Evolutionary conservation across 2,329 filamentous ascomycete species (phyloP), one percentile per base, ranked within the genome.

Genomic region (Colletotrichum sp.): DNA sequence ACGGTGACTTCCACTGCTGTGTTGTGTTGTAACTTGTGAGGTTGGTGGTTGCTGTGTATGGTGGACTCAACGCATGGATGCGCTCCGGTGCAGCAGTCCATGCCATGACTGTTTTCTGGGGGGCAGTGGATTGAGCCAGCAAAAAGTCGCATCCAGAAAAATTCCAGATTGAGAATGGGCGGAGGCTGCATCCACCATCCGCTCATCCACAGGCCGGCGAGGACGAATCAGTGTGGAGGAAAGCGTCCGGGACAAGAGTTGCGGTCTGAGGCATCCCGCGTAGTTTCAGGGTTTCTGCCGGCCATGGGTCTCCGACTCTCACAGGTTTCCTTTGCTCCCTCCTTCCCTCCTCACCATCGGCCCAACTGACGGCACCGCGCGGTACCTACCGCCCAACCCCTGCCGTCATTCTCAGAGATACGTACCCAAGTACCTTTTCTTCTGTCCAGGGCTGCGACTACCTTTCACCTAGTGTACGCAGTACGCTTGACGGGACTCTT

Each of bases 261-360:
- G 75, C 75, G 75, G 75, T 77, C 75, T 75, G 75, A 75, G 68
- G 72, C 68, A 72, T 72, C 44, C 44, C 68, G 27, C 28, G 52
- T 65, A 63, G 65, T 72, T 75, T 65, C 72, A 68, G 68, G 72
- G 68, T 52, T 61, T 72, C 44, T 75, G 64, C 68, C 64, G 65
- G 72, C 48, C 68, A 68, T 52, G 68, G 59, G 67, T 55, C 32
- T 59, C 39, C 44, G 25, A 30, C 25, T 60, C 57, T 16, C 25
- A 27, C 57, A 60, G 57, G 25, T 60, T 30, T 60, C 57, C 57
- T 60, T 60, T 12, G 57, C 27, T 32, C n/a, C 57, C 6, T 30
- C 57, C 25, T 59, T 59, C 57, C 27, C 16, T 28, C 52, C 63
- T 60, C 39, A 68, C 55, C 61, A 75, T 70, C 39, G 52, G 59